Evolutionary conservation across 2,329 filamentous ascomycete species (phyloP).

Genomic region (Didymella pinodella): DNA sequence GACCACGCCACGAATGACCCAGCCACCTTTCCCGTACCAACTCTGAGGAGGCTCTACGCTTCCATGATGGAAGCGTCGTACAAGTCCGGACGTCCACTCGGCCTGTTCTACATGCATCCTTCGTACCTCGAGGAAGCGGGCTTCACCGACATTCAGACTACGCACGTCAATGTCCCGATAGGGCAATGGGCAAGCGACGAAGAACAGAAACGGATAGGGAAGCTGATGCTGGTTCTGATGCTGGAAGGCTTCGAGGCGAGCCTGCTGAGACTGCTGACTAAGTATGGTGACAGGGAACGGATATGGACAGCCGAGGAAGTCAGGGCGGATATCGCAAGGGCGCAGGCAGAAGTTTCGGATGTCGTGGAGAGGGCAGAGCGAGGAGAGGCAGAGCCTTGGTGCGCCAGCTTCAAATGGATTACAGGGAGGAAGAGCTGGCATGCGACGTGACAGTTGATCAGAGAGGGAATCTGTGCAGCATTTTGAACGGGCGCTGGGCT

Average conservation of each 20-base stretch:
- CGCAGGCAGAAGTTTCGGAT: constrained; percentile 39
- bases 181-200: constrained; percentile 45
- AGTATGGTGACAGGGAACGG: constrained; percentile 36
- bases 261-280: constrained; percentile 40
- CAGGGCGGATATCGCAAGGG: constrained; percentile 28
- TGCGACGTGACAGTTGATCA: not conserved
- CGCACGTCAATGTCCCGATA: constrained; percentile 50
- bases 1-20: constrained; percentile 11
- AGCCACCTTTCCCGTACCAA: constrained; percentile 32
- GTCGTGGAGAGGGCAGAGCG: constrained; percentile 37
- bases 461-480: constrained; percentile 5
- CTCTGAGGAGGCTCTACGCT: constrained; percentile 39
- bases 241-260: constrained; percentile 46
- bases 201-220: constrained; percentile 44
- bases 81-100: constrained; percentile 52
- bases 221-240: constrained; percentile 45
- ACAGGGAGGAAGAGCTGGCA: constrained; percentile 44
- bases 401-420: constrained; percentile 49
- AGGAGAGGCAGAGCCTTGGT: constrained; percentile 43
- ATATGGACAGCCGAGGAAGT: constrained; percentile 44
- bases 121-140: constrained; percentile 53
- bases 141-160: constrained; percentile 54
- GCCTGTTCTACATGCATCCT: constrained; percentile 54
- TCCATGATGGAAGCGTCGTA: constrained; percentile 50
- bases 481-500: constrained; percentile 6